phyloP scores from a whole-genome alignment of 1,284 basidiomycete species.

The Ganoderma leucocontextum region DNA sequence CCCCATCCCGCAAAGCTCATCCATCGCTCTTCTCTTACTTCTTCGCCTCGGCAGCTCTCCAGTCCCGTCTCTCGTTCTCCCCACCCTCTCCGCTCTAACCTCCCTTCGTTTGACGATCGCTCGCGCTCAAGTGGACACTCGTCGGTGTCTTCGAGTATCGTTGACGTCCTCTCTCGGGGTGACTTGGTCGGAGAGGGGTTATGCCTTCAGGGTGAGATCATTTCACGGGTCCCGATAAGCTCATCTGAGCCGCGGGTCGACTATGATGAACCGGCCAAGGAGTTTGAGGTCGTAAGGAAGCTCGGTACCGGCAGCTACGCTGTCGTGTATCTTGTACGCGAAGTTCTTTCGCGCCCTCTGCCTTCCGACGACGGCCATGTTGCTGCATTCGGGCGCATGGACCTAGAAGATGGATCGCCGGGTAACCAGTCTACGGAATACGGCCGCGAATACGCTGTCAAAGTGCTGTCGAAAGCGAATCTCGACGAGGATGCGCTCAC shows the following conservation, averaged over 20 bases:
- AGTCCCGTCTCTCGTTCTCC: constrained; percentile 38
- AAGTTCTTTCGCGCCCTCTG: constrained; percentile 70
- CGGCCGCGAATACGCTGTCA: constrained; percentile 93
- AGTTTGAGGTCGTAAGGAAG: constrained; percentile 85
- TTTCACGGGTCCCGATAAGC: constrained; percentile 59
- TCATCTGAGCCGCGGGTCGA: constrained; percentile 42
- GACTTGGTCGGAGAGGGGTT: constrained; percentile 76
- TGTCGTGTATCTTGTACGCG: constrained; percentile 92
- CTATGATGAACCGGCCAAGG: constrained; percentile 59
- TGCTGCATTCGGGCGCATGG: constrained; percentile 63
- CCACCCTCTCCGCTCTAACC: constrained; percentile 35
- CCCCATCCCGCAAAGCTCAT: constrained; percentile 39
- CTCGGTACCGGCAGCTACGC: constrained; percentile 93
- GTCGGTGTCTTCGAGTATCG: constrained; percentile 55
- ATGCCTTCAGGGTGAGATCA: constrained; percentile 66
- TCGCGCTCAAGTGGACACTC: constrained; percentile 45
- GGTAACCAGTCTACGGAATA: constrained; percentile 59
- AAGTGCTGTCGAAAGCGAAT: constrained; percentile 94
- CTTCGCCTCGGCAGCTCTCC: constrained; percentile 37
- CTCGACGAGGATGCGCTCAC: constrained; percentile 86
- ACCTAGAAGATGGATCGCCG: constrained; percentile 58
- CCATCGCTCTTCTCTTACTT: constrained; percentile 43
- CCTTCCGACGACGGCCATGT: constrained; percentile 65
- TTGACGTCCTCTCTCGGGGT: constrained; percentile 74
- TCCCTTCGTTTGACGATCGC: constrained; percentile 36